Percentiles rank a stretch among this genome's conserved stretches.
These are phyloP conservation scores for Salisapilia sapeloensis DNA, from an alignment of 352 stramenopile species.

Conservation along the genomic window DNA sequence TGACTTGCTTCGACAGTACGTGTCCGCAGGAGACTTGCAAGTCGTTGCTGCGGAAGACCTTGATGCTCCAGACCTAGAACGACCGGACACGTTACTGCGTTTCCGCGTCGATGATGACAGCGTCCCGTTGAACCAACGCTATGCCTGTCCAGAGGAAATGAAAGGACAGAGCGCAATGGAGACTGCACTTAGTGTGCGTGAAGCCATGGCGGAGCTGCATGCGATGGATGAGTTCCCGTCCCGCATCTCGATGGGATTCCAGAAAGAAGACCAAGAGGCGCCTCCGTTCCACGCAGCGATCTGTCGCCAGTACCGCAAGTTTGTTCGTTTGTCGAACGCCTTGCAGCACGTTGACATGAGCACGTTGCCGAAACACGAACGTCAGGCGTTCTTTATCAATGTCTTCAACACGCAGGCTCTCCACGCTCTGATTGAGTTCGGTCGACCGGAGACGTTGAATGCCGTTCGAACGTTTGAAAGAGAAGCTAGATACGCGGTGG, in stretches of 20 bases:
- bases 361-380: constrained; percentile 62
- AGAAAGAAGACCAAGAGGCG: constrained; percentile 4
- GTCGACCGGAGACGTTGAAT: constrained; percentile 63
- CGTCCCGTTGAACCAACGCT: constrained; percentile 65
- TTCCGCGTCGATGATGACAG: constrained; percentile 80
- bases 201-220: constrained; percentile 52
- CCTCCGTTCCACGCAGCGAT: constrained; percentile 37
- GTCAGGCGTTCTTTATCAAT: constrained; percentile 82
- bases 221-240: constrained; percentile 37
- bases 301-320: constrained; percentile 48
- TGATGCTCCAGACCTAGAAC: constrained; percentile 19
- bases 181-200: constrained; percentile 41
- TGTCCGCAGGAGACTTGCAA: constrained; percentile 26
- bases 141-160: constrained; percentile 23
- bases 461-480: constrained; percentile 76
- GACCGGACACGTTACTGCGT: constrained; percentile 41
- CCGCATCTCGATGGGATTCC: constrained; percentile 54
- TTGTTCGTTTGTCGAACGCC: constrained; percentile 42
- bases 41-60: constrained; percentile 35
- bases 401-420: constrained; percentile 82
- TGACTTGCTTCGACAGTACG: constrained; percentile 18
- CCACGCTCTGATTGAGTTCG: constrained; percentile 72
- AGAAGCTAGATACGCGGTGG: constrained; percentile 64
- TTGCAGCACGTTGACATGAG: constrained; percentile 59
- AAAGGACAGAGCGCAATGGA: constrained; percentile 42